Evolutionary conservation across 2,329 filamentous ascomycete genomes (phyloP).

Genomic region (Fusarium secorum): DNA sequence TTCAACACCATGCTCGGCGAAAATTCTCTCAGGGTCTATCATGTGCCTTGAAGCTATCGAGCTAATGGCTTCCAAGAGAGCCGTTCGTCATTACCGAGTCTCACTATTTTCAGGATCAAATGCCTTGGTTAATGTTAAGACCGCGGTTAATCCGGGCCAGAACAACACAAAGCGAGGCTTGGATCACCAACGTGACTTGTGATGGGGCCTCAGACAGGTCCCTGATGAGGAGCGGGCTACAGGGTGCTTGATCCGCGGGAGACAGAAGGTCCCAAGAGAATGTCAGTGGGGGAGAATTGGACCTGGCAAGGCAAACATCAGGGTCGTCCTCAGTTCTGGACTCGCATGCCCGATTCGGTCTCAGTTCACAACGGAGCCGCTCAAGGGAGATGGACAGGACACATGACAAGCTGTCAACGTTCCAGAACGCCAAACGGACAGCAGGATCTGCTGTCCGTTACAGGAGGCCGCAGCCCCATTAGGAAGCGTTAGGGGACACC

Average conservation of each 20-base stretch:
- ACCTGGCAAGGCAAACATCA: conserved; percentile 10
- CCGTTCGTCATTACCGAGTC: conserved; percentile 22
- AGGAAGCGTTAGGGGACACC: conserved; percentile 12
- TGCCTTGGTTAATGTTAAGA: conserved; percentile 23
- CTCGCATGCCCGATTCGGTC: conserved; percentile 27
- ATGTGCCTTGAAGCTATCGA: conserved; percentile 25
- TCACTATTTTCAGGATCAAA: conserved; percentile 11
- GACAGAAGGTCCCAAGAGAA: conserved; percentile 26
- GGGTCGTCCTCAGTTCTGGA: conserved; percentile 31
- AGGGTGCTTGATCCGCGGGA: conserved; percentile 38
- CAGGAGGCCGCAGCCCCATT: conserved; percentile 12
- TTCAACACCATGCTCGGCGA: conserved; percentile 6
- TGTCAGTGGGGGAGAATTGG: conserved; percentile 22
- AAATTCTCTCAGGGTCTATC: conserved; percentile 26
- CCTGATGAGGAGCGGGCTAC: conserved; percentile 37
- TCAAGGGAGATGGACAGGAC: conserved; percentile 19
- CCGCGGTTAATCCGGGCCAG: conserved; percentile 37
- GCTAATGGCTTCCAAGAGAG: conserved; percentile 11
- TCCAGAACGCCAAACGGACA: conserved; percentile 38
- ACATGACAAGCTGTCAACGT: conserved; percentile 34
- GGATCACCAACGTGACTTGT: conserved; percentile 36
- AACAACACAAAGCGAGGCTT: conserved; percentile 37
- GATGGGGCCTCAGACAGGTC: conserved; percentile 37
- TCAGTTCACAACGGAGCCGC: conserved; percentile 33
- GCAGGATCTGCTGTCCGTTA: conserved; percentile 6